phyloP scores from a whole-genome alignment of 306 rosid species.

The Cicer chorassanicum region DNA sequence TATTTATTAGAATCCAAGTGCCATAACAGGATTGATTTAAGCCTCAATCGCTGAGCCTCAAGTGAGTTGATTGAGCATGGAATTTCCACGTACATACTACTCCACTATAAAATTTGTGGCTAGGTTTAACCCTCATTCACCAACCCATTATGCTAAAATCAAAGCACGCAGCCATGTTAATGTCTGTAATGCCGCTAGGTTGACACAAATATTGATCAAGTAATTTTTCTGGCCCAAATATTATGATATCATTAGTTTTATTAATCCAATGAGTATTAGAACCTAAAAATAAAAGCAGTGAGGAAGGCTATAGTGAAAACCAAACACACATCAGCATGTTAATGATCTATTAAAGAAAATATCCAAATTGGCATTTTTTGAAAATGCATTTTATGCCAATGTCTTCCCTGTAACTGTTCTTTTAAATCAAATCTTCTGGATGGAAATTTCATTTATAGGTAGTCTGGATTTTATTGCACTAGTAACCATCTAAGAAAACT shows the following conservation, averaged over 20 bases:
- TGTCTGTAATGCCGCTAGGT: neutral
- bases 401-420: constrained; percentile 4
- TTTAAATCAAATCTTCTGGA: constrained; percentile 6
- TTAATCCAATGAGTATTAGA: neutral
- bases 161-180: constrained; percentile 2
- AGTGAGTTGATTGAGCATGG: constrained; percentile 5
- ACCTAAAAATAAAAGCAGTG: neutral
- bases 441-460: neutral
- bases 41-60: constrained; percentile 18
- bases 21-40: constrained; percentile 14
- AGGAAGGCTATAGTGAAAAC: constrained; percentile 6
- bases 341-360: constrained; percentile 16
- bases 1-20: neutral
- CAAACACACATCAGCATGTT: neutral
- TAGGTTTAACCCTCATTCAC: constrained; percentile 5
- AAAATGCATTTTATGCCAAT: neutral
- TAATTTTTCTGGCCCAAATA: constrained; percentile 13
- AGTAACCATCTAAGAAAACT: constrained; percentile 17
- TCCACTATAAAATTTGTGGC: neutral
- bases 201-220: constrained; percentile 1
- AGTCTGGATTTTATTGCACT: neutral
- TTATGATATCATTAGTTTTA: neutral
- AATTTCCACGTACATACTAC: neutral
- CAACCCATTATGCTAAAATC: neutral
- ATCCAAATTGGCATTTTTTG: constrained; percentile 9